phyloP scores from a whole-genome alignment of 2,329 filamentous ascomycete genomes.

The Lachnellula willkommii region DNA sequence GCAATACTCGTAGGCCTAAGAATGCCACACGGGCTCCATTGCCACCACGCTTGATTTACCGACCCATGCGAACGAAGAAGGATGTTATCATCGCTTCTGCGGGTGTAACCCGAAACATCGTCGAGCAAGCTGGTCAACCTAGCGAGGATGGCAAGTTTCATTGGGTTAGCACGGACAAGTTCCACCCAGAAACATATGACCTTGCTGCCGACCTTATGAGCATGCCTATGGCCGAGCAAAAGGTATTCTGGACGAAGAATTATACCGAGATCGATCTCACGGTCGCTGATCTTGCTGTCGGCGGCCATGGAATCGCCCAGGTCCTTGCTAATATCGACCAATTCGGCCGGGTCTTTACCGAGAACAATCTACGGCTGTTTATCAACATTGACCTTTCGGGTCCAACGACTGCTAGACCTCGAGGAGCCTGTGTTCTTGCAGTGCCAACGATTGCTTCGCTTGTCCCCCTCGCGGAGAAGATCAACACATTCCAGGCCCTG shows the following conservation, averaged over 20 bases:
- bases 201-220: not conserved
- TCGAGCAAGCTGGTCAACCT: not conserved
- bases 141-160: not conserved
- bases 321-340: not conserved
- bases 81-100: constrained; percentile 1
- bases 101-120: constrained; percentile 1
- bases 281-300: not conserved
- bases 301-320: not conserved
- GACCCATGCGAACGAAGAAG: not conserved
- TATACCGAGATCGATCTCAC: constrained; percentile 1
- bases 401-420: not conserved
- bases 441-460: not conserved
- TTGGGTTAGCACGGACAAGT: not conserved
- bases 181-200: not conserved
- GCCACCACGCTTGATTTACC: not conserved
- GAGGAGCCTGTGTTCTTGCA: not conserved
- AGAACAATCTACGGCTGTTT: not conserved
- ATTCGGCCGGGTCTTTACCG: not conserved
- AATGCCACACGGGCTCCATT: not conserved
- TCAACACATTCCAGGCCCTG: not conserved
- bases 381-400: not conserved
- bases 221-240: not conserved
- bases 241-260: not conserved
- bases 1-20: not conserved
- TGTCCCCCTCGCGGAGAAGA: not conserved